phyloP scores from a whole-genome alignment of 2,329 filamentous ascomycete genomes.

The Zalaria obscura region DNA sequence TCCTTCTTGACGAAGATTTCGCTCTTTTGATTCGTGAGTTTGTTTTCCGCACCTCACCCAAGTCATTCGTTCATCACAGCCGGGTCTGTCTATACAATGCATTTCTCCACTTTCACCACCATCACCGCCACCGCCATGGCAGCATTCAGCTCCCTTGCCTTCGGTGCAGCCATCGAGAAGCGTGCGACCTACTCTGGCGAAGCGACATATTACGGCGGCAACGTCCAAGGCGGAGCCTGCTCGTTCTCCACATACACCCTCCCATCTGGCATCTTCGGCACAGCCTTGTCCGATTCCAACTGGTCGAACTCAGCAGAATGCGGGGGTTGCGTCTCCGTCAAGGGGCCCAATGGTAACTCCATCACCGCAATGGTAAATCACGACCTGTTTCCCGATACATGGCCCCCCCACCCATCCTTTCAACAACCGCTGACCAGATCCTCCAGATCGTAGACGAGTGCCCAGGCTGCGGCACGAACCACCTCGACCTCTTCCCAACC shows the following conservation, averaged over 20 bases:
- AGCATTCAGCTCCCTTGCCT: neutral
- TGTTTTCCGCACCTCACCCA: neutral
- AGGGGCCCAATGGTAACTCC: slow-evolving; percentile 39
- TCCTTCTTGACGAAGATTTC: neutral
- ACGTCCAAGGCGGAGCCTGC: slow-evolving; percentile 36
- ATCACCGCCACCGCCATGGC: neutral
- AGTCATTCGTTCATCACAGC: neutral
- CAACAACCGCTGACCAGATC: neutral
- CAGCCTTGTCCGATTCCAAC: slow-evolving; percentile 43
- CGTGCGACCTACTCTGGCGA: slow-evolving; percentile 8
- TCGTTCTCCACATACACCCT: slow-evolving; percentile 50
- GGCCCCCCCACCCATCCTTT: too few species aligned
- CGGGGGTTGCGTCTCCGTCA: slow-evolving; percentile 48
- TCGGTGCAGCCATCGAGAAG: neutral
- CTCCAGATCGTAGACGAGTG: slow-evolving; percentile 41
- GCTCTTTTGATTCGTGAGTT: neutral
- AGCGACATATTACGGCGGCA: slow-evolving; percentile 14
- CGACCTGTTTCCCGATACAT: neutral
- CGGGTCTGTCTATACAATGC: neutral
- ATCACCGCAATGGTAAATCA: slow-evolving; percentile 49
- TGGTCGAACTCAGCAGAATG: slow-evolving; percentile 45
- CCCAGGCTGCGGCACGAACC: slow-evolving; percentile 37
- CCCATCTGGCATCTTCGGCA: slow-evolving; percentile 44
- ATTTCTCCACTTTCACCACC: neutral
- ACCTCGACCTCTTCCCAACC: slow-evolving; percentile 41